These are phyloP conservation scores for Magnusiomyces paraingens DNA, from an alignment of 1,139 yeast species.

Conservation along the genomic window DNA sequence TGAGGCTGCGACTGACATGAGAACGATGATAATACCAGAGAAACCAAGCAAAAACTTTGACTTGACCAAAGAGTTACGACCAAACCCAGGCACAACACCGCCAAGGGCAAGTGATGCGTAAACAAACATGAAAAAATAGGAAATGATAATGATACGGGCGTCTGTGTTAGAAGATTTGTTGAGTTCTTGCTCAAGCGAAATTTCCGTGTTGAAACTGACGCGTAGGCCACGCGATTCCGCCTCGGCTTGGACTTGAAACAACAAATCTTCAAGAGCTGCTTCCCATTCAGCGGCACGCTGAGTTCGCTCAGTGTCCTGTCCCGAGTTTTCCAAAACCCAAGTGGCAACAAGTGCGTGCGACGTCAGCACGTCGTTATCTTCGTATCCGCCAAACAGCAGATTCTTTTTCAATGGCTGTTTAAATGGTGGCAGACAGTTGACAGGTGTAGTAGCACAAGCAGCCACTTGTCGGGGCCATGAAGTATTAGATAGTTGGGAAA, in stretches of 20 bases:
- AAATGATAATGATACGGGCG: slow-evolving; percentile 56
- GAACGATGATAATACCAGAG: slow-evolving; percentile 72
- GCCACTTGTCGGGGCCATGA: slow-evolving; percentile 51
- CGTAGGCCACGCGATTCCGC: slow-evolving; percentile 45
- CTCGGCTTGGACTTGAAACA: slow-evolving; percentile 41
- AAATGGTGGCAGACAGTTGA: slow-evolving; percentile 80
- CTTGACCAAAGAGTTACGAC: slow-evolving; percentile 38
- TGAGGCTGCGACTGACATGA: slow-evolving; percentile 71
- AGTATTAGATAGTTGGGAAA: slow-evolving; percentile 42
- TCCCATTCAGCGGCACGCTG: slow-evolving; percentile 60
- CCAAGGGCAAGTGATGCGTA: slow-evolving; percentile 85
- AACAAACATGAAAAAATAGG: slow-evolving; percentile 82
- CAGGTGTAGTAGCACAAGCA: slow-evolving; percentile 72
- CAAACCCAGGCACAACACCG: slow-evolving; percentile 39
- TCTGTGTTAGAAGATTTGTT: slow-evolving; percentile 80
- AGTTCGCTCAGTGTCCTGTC: slow-evolving; percentile 37
- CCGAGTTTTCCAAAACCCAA: slow-evolving; percentile 48
- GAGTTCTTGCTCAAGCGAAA: slow-evolving; percentile 76
- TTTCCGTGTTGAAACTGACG: slow-evolving; percentile 72
- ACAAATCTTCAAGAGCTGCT: slow-evolving; percentile 46
- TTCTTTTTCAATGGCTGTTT: slow-evolving; percentile 82
- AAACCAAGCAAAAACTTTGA: slow-evolving; percentile 74
- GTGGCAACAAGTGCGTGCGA: slow-evolving; percentile 75
- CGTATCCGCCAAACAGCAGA: slow-evolving; percentile 57
- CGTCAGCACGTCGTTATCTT: slow-evolving; percentile 41